Base-by-base conservation (phyloP, 2,329 filamentous ascomycete species). In the Lecanoromycetidae sp. region DNA sequence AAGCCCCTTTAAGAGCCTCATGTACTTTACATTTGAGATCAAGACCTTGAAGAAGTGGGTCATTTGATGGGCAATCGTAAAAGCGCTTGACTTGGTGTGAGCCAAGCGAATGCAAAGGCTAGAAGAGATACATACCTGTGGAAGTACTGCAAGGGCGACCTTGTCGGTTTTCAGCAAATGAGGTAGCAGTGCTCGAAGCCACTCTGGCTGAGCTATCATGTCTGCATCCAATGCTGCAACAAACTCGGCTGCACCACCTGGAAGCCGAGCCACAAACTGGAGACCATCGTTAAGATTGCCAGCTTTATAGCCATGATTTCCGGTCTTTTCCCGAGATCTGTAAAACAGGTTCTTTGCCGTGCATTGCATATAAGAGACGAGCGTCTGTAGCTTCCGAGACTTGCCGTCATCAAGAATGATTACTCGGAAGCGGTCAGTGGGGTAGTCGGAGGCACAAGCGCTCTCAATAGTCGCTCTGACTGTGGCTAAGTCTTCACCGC, bases 371-470 rank as follows among this genome's bases (percentile, higher is more conserved):
- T 20, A 58, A 3, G 62, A 55, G 20, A 73, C 57, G 2, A 62
- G 61, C n/a, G 59, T 55, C 9, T 58, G 51, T 2, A 79, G 62
- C 2, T 62, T 61, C 0, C 60, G 58, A 3, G 68, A 73, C 41
- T 66, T 65, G 23, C 70, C 73, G 52, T 79, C 76, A 39, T 79
- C 76, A 3, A 77, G 63, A 5, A 79, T 58, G 10, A 76, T 65
- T 3, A 79, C 72, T 12, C 75, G 66, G 57, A 71, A 77, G 1
- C 66, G 65, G 22, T 72, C 65, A 1, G 53, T 53, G 0, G 76
- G 76, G 51, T 78, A 79, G 54, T 79, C 74, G 5, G 72, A 54
- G n/a, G 69, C 65, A 53, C 71, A 75, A 1, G 75, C 72, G 2
- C 68, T 75, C 17, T 68, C 67, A 8, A 73, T 66, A 1, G 76